phyloP scores from a whole-genome alignment of 768 basidiomycete species.

The Suillus hirtellus region DNA sequence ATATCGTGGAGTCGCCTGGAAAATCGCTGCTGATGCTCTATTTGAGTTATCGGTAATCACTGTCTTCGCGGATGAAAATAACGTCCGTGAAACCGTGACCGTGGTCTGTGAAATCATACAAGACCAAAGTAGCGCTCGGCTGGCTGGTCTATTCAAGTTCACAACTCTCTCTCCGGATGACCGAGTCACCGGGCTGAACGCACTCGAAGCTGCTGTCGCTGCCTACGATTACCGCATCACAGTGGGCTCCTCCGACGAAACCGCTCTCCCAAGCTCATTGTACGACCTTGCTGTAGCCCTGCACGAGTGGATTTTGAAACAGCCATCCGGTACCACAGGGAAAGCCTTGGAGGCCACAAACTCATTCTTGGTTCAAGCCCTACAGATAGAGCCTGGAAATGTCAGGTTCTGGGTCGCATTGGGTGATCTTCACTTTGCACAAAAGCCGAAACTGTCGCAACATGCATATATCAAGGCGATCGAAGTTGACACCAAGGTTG shows the following conservation, averaged over 20 bases:
- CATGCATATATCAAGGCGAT: slow-evolving; percentile 90
- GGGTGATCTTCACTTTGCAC: slow-evolving; percentile 68
- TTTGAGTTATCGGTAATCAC: slow-evolving; percentile 60
- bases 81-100: slow-evolving; percentile 36
- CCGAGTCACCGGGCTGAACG: slow-evolving; percentile 34
- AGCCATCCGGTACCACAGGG: slow-evolving; percentile 20
- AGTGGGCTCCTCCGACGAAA: slow-evolving; percentile 53
- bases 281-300: slow-evolving; percentile 74
- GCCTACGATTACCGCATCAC: slow-evolving; percentile 64
- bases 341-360: slow-evolving; percentile 43
- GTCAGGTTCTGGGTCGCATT: slow-evolving; percentile 81
- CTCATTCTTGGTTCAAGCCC: slow-evolving; percentile 64
- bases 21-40: slow-evolving; percentile 74
- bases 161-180: slow-evolving; percentile 27
- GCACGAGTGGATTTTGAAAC: slow-evolving; percentile 45
- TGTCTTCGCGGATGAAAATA: slow-evolving; percentile 46
- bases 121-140: slow-evolving; percentile 40
- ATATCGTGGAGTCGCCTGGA: slow-evolving; percentile 80
- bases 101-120: slow-evolving; percentile 41
- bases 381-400: slow-evolving; percentile 72
- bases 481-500: slow-evolving; percentile 82
- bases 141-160: slow-evolving; percentile 42
- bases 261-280: slow-evolving; percentile 57
- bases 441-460: slow-evolving; percentile 75
- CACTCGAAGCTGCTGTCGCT: slow-evolving; percentile 53